Conservation (phyloP, 225 moss, liverwort and hornwort species). For the Marchantia paleacea region DNA sequence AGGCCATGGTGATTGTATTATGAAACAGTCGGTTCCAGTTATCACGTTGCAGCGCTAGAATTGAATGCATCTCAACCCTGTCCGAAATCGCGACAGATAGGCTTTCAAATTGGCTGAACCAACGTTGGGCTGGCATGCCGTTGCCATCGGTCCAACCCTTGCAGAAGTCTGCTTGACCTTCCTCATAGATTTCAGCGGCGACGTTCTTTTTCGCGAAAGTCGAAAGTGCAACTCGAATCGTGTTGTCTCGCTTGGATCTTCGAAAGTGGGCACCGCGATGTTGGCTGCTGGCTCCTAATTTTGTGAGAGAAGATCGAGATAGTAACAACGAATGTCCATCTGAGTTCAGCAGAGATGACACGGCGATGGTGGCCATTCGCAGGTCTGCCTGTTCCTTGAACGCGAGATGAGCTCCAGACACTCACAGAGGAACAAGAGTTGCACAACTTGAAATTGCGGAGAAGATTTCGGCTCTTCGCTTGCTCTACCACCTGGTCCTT, state of each 20-base stretch:
- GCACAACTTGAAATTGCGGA: no score
- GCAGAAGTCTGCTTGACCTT: not conserved
- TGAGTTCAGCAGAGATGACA: not conserved
- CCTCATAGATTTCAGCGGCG: not conserved
- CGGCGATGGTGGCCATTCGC: not conserved
- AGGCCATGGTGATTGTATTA: conserved; percentile 40
- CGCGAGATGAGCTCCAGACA: no score
- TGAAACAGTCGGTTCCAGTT: conserved; percentile 68
- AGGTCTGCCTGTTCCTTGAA: no score
- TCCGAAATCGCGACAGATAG: conserved; percentile 40
- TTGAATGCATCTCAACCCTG: conserved; percentile 48
- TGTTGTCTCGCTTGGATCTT: not conserved
- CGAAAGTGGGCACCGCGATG: not conserved
- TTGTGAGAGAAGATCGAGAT: not conserved
- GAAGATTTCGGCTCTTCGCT: no score
- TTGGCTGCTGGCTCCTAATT: not conserved
- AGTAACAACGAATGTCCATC: not conserved
- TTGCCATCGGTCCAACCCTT: not conserved
- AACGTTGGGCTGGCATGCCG: not conserved
- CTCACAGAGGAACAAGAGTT: no score
- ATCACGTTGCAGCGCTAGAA: conserved; percentile 51
- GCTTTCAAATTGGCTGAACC: not conserved
- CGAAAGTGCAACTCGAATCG: not conserved
- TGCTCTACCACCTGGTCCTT: no score
- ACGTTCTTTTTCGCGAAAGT: not conserved